A percentile compares a stretch with the other conserved stretches of the same genome.
phyloP scores from a whole-genome alignment of 2,329 filamentous ascomycete genomes.

The Ceratocystis huliohia region DNA sequence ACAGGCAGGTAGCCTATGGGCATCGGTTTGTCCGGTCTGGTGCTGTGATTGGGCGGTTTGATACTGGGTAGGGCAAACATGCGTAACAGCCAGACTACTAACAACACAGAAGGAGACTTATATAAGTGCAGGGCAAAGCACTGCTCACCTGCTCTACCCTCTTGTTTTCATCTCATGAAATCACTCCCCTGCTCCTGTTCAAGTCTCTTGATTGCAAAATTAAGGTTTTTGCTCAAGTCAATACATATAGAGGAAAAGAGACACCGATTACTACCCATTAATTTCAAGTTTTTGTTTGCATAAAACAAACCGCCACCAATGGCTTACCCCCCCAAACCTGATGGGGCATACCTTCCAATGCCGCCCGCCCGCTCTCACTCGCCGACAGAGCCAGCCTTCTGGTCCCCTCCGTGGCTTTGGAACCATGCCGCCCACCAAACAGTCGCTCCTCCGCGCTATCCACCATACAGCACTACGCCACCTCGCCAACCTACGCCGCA shows the following conservation, averaged over 20 bases:
- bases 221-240: neutral
- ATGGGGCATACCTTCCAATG: slow-evolving; percentile 8
- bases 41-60: neutral
- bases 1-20: neutral
- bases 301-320: neutral
- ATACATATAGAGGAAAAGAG: too few species aligned
- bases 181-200: neutral
- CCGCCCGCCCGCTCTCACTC: neutral
- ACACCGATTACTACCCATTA: too few species aligned
- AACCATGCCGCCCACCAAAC: neutral
- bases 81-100: neutral
- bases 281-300: neutral
- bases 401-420: slow-evolving; percentile 12
- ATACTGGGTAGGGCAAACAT: neutral
- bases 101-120: neutral
- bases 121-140: neutral
- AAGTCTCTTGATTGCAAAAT: neutral
- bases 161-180: neutral
- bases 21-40: neutral
- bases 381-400: neutral
- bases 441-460: neutral
- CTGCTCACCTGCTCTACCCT: neutral
- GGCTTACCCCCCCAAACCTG: slow-evolving; percentile 9
- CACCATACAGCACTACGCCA: neutral
- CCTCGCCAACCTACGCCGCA: neutral